Evolutionary conservation across 495 filamentous ascomycete species (phyloP).

Genomic region (Echria macrotheca): DNA sequence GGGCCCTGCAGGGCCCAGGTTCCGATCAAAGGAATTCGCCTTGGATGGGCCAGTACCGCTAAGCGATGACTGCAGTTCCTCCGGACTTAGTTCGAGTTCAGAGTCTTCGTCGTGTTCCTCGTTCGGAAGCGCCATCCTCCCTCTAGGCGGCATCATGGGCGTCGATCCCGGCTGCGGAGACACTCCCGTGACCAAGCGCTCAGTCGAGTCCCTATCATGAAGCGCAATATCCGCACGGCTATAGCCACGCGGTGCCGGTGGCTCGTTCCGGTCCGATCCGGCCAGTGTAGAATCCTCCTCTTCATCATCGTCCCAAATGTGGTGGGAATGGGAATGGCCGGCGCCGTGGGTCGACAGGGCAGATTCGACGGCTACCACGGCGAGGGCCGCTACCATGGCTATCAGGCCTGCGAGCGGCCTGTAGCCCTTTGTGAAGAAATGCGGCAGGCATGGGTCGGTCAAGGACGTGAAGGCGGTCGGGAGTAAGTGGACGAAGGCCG

Average conservation of each 20-base stretch:
- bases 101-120: conserved; percentile 31
- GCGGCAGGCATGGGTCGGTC: conserved; percentile 72
- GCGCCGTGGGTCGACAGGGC: conserved; percentile 58
- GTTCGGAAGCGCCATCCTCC: conserved; percentile 1
- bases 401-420: conserved; percentile 71
- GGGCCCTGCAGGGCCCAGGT: neutral
- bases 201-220: conserved; percentile 37
- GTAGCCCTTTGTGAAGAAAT: conserved; percentile 66
- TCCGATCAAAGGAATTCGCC: too few species aligned
- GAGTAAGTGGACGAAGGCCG: conserved; percentile 82
- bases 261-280: neutral
- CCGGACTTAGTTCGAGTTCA: conserved; percentile 46
- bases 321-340: conserved; percentile 46
- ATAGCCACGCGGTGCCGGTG: conserved; percentile 22
- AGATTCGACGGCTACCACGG: conserved; percentile 72
- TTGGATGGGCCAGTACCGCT: too few species aligned
- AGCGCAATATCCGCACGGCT: conserved; percentile 32
- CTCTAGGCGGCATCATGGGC: conserved; percentile 18
- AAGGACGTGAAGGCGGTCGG: conserved; percentile 78
- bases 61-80: conserved; percentile 39
- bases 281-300: conserved; percentile 17
- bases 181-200: conserved; percentile 42
- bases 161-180: conserved; percentile 45
- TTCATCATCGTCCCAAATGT: conserved; percentile 33
- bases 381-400: conserved; percentile 70